Percentiles rank a stretch among this genome's conserved stretches.
Conservation (phyloP, 106 monocot genomes). For the Phalaenopsis equestris region DNA sequence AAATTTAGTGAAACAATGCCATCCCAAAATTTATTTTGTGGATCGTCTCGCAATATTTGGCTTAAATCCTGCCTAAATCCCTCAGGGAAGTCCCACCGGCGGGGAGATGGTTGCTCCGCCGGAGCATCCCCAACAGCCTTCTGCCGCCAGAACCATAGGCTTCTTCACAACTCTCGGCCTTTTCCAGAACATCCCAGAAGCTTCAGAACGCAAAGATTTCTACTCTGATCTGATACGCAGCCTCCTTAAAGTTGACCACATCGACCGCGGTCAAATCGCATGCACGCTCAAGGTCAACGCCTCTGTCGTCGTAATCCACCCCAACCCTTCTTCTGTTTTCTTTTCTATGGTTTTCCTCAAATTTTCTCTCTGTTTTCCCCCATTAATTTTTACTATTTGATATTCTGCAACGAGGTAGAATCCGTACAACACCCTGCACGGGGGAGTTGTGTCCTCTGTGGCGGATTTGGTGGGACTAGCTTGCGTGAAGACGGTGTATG, state of each 20-base stretch:
- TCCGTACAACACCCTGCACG: slow-evolving; percentile 62
- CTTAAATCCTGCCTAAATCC: too few species aligned
- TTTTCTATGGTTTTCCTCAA: neutral
- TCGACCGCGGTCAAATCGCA: slow-evolving; percentile 39
- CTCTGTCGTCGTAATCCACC: slow-evolving; percentile 25
- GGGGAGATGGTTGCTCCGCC: neutral
- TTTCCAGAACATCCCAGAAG: slow-evolving; percentile 13
- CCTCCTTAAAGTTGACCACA: slow-evolving; percentile 29
- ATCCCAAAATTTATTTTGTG: too few species aligned
- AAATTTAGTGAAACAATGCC: too few species aligned
- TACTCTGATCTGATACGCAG: slow-evolving; percentile 34
- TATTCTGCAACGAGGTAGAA: slow-evolving; percentile 22
- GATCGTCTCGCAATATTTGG: too few species aligned
- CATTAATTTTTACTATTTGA: neutral
- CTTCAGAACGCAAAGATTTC: slow-evolving; percentile 17
- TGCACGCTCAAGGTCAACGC: slow-evolving; percentile 48
- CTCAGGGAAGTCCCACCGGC: neutral
- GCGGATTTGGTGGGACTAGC: slow-evolving; percentile 56
- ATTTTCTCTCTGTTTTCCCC: neutral
- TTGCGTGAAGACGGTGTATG: slow-evolving; percentile 52
- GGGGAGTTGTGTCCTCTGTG: slow-evolving; percentile 50
- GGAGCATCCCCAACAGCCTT: neutral
- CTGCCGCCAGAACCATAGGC: neutral
- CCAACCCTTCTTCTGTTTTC: neutral
- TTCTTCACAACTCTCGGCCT: slow-evolving; percentile 20